Percentiles rank a stretch among this genome's conserved stretches.
Conservation (phyloP, 495 filamentous ascomycete genomes). For the Neurospora sp. region DNA sequence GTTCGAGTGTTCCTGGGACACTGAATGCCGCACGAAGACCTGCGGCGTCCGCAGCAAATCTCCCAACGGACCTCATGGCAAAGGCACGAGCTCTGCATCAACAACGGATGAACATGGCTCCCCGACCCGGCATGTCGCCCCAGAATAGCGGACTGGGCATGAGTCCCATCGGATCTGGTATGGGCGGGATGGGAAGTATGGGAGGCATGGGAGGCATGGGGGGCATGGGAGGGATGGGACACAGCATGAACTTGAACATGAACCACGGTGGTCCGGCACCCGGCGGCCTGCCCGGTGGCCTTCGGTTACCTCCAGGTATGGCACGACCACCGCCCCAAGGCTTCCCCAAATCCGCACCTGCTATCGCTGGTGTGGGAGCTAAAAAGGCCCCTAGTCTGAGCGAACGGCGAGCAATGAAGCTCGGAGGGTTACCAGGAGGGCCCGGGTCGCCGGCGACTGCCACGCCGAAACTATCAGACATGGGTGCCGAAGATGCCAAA, state of each 20-base stretch:
- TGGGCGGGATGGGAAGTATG: constrained; percentile 1
- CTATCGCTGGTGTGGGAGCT: constrained; percentile 17
- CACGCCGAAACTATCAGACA: constrained; percentile 24
- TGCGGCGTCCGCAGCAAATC: constrained; percentile 33
- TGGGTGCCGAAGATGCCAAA: constrained; percentile 10
- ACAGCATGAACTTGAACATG: constrained; percentile 2
- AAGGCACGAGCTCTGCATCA: constrained; percentile 56
- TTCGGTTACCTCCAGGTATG: constrained; percentile 33
- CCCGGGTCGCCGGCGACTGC: constrained; percentile 15
- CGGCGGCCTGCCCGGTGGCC: constrained; percentile 24
- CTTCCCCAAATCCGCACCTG: constrained; percentile 39
- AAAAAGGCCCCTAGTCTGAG: constrained; percentile 24
- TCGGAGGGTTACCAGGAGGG: constrained; percentile 24
- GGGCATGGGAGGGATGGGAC: neutral
- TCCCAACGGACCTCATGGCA: constrained; percentile 72
- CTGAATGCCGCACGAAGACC: constrained; percentile 50
- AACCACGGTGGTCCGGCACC: constrained; percentile 1
- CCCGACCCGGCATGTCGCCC: constrained; percentile 6
- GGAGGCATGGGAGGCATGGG: constrained; percentile 1
- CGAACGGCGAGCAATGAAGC: constrained; percentile 32
- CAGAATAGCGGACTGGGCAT: constrained; percentile 1
- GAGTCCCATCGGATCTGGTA: constrained; percentile 2
- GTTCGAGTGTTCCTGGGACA: constrained; percentile 71
- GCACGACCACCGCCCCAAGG: constrained; percentile 31
- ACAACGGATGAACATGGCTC: constrained; percentile 22